These are phyloP conservation scores for Nitzschia inconspicua DNA, from an alignment of 108 stramenopile genomes.

Conservation along the genomic window DNA sequence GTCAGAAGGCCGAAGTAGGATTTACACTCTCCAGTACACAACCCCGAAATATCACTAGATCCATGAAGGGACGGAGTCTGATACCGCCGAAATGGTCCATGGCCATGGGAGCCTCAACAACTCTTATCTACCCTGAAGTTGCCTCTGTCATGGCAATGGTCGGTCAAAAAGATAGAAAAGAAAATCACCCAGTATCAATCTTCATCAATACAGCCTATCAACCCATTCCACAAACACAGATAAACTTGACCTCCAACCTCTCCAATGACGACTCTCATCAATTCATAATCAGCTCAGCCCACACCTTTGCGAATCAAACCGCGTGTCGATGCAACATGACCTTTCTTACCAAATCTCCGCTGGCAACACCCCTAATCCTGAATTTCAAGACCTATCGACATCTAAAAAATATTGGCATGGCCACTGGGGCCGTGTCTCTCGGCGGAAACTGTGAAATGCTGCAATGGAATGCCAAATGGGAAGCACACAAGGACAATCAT, in stretches of 20 bases:
- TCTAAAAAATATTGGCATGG: slow-evolving; percentile 25
- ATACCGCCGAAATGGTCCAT: slow-evolving; percentile 33
- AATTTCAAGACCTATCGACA: slow-evolving; percentile 31
- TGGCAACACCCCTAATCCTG: slow-evolving; percentile 21
- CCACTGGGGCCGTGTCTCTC: slow-evolving; percentile 19
- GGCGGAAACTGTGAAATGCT: slow-evolving; percentile 25
- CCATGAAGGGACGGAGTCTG: background rate
- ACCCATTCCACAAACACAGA: slow-evolving; percentile 26
- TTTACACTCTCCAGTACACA: slow-evolving; percentile 26
- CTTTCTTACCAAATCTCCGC: slow-evolving; percentile 24
- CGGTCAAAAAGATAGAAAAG: slow-evolving; percentile 4
- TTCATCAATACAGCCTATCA: slow-evolving; percentile 30
- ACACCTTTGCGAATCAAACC: slow-evolving; percentile 34
- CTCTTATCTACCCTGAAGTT: slow-evolving; percentile 28
- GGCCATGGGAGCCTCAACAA: slow-evolving; percentile 26
- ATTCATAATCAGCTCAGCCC: slow-evolving; percentile 21
- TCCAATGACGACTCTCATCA: slow-evolving; percentile 32
- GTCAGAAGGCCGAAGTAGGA: slow-evolving; percentile 30
- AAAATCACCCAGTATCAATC: slow-evolving; percentile 24
- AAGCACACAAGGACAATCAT: slow-evolving; percentile 13
- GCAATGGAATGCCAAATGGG: slow-evolving; percentile 29
- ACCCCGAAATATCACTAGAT: background rate
- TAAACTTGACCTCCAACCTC: slow-evolving; percentile 28
- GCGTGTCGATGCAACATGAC: slow-evolving; percentile 28
- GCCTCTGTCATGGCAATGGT: slow-evolving; percentile 13